These are phyloP conservation scores for Pythium phragmiticola DNA, from an alignment of 352 stramenopile species.

Conservation along the genomic window DNA sequence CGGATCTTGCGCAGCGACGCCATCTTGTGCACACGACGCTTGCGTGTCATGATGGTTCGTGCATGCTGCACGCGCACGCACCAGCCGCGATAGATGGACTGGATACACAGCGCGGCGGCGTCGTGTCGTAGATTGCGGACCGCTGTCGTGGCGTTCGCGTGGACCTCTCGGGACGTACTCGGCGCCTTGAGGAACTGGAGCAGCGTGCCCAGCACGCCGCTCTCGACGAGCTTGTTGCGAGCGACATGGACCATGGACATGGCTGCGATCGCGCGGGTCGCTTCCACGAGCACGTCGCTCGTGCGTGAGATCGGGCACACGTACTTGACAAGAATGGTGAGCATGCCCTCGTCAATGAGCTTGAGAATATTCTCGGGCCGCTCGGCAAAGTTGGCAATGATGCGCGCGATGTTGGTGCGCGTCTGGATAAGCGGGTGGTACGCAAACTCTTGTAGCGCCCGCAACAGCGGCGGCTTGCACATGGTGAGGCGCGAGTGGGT, in stretches of 20 bases:
- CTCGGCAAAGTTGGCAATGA: conserved; percentile 77
- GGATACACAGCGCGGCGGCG: conserved; percentile 66
- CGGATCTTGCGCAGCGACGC: conserved; percentile 33
- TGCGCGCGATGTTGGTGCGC: conserved; percentile 60
- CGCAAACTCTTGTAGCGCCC: conserved; percentile 57
- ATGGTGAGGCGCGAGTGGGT: conserved; percentile 61
- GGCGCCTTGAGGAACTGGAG: conserved; percentile 54
- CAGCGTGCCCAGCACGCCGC: conserved; percentile 55
- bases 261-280: conserved; percentile 54
- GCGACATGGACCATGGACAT: conserved; percentile 64
- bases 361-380: conserved; percentile 71
- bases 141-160: conserved; percentile 39
- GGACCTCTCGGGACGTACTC: conserved; percentile 38
- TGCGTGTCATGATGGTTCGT: conserved; percentile 28
- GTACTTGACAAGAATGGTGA: conserved; percentile 69
- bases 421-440: conserved; percentile 61
- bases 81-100: conserved; percentile 69
- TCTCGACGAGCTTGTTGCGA: conserved; percentile 54
- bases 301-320: conserved; percentile 53
- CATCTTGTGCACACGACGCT: conserved; percentile 32
- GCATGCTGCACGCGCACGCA: conserved; percentile 42
- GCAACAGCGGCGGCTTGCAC: conserved; percentile 65
- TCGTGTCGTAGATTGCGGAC: conserved; percentile 72
- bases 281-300: conserved; percentile 54
- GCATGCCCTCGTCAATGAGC: conserved; percentile 62